A percentile compares a stretch with the other conserved stretches of the same genome.
phyloP scores from a whole-genome alignment of 805 yeast genomes.

The Kregervanrija delftensis region DNA sequence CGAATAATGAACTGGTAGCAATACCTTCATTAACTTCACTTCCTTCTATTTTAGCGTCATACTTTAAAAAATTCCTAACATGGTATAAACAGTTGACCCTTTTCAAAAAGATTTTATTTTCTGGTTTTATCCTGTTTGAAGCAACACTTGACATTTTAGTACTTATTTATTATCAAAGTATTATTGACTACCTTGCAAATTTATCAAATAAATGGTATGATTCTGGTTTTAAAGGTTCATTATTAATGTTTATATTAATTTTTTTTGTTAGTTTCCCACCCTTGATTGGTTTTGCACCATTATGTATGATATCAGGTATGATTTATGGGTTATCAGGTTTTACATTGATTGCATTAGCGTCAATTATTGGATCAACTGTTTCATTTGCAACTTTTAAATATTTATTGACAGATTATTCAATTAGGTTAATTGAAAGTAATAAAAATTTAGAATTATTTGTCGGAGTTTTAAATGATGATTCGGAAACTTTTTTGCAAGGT shows the following conservation, averaged over 20 bases:
- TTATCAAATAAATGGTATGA: slow-evolving; percentile 38
- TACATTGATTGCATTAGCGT: slow-evolving; percentile 62
- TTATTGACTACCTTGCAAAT: slow-evolving; percentile 32
- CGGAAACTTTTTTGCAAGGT: slow-evolving; percentile 39
- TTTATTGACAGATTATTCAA: slow-evolving; percentile 51
- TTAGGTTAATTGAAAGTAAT: slow-evolving; percentile 50
- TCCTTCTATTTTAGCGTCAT: too few species aligned
- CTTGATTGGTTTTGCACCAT: slow-evolving; percentile 68
- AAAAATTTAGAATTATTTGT: slow-evolving; percentile 68
- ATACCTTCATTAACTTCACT: too few species aligned
- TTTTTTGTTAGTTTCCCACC: slow-evolving; percentile 86
- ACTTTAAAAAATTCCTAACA: too few species aligned
- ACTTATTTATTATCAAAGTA: slow-evolving; percentile 28
- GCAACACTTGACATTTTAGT: not conserved
- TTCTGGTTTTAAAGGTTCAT: slow-evolving; percentile 19
- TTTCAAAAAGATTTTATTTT: too few species aligned
- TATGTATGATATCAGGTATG: slow-evolving; percentile 68
- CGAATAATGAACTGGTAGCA: too few species aligned
- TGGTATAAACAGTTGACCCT: too few species aligned
- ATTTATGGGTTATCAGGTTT: slow-evolving; percentile 84
- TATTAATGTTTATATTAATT: slow-evolving; percentile 44
- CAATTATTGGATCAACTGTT: slow-evolving; percentile 66
- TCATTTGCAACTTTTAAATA: slow-evolving; percentile 66
- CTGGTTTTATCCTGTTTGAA: too few species aligned
- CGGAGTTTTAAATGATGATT: slow-evolving; percentile 56